Conservation (phyloP, 345 rosid genomes). For the Brassica rapa region DNA sequence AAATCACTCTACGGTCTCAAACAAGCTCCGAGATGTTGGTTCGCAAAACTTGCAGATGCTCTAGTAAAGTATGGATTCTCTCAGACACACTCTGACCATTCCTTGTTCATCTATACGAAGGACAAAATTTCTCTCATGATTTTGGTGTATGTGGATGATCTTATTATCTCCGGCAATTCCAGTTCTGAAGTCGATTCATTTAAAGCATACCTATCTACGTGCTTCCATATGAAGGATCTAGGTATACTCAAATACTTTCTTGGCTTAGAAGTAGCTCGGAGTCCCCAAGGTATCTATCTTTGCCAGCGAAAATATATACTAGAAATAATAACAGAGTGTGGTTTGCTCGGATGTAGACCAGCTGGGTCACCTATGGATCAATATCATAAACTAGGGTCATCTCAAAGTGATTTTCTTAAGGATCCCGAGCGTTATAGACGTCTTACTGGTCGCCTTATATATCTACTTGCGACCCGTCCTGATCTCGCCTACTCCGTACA, state of each 20-base stretch:
- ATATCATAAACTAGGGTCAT: background rate
- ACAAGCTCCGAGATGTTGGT: too few species aligned
- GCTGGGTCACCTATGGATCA: background rate
- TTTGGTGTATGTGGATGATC: background rate
- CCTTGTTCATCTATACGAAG: too few species aligned
- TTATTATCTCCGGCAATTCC: background rate
- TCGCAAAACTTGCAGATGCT: background rate
- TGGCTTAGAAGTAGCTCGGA: background rate
- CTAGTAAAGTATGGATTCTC: background rate
- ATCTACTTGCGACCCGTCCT: too few species aligned
- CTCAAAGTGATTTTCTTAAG: too few species aligned
- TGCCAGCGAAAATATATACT: background rate
- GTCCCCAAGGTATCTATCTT: background rate
- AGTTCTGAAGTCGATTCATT: background rate
- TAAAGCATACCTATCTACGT: background rate
- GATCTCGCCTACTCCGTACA: too few species aligned
- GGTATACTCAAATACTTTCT: background rate
- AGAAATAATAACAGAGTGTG: background rate
- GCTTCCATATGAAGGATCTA: background rate
- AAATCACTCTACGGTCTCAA: background rate
- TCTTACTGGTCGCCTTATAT: too few species aligned
- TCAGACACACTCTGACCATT: background rate
- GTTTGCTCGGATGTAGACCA: background rate
- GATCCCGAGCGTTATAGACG: too few species aligned
- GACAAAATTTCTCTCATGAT: too few species aligned